Evolutionary conservation across 768 basidiomycete genomes (phyloP), one percentile per base, ranked within the genome.

Genomic region (Kwoniella europaea): DNA sequence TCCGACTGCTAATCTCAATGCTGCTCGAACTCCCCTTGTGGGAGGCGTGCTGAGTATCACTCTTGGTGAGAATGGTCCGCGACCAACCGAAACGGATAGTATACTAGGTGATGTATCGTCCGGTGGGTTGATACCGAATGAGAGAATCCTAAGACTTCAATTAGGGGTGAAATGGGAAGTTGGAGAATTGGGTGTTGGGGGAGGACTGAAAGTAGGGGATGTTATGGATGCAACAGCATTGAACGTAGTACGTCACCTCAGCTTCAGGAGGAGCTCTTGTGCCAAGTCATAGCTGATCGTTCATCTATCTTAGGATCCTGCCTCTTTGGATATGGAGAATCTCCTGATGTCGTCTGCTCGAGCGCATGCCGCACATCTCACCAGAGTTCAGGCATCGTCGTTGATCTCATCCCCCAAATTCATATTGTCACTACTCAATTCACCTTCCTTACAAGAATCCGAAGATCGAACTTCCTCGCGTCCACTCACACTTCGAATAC

Each of bases 111-210:
- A 72, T 27, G 44, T 78, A 24, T 27, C 60, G 16, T 72, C 66
- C 22, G 67, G 65, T 15, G 71, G 68, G 1, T 85, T 85, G 57
- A 87, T 29, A 42, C 74, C 77, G 20, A 75, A 60, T 41, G 93
- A 95, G 77, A 88, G 91, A 71, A 88, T 92, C 1, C 90, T 95
- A 80, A 87, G 87, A 55, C 83, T 91, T 56, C 86, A 85, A 41
- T 89, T 94, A 63, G 84, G 87, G n/a, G 89, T 91, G 13, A 86
- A 85, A 63, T 97, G 94, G 94, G 89, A 91, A 76, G 89, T 92
- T 2, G 87, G 88, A 55, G 86, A 87, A 69, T 87, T 87, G 24
- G 90, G 91, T 15, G 84, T 91, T 20, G 91, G 90, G 3, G 87
- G 89, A 22, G 79, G 83, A 22, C 83, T 92, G 41, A 85, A 88